Evolutionary conservation across 2,329 filamentous ascomycete genomes (phyloP).

Genomic region (Phoma sp.): DNA sequence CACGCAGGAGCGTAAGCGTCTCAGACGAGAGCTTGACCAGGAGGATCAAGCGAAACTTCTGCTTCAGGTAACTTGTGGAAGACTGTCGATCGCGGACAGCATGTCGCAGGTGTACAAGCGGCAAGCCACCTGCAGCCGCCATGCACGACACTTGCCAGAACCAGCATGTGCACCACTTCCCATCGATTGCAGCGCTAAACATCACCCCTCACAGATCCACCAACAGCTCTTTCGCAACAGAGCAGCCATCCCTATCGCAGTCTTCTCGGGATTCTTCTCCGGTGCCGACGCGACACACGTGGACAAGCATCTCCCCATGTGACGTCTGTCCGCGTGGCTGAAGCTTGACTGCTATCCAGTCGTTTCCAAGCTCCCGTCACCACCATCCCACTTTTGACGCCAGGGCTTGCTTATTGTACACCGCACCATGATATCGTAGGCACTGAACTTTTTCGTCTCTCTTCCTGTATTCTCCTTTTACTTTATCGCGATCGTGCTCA

Average conservation of each 20-base stretch:
- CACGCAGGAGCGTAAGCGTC: neutral
- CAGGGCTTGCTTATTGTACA: constrained; percentile 10
- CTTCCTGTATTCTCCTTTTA: neutral
- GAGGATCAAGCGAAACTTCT: neutral
- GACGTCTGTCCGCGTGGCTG: constrained; percentile 18
- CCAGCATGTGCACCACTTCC: constrained; percentile 9
- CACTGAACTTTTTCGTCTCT: neutral
- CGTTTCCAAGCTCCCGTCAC: constrained; percentile 6
- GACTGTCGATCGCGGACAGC: neutral
- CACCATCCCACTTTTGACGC: constrained; percentile 14
- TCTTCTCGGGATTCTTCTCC: constrained; percentile 1
- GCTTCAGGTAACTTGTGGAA: neutral
- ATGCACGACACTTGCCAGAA: constrained; percentile 13
- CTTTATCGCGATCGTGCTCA: neutral
- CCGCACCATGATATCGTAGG: constrained; percentile 10
- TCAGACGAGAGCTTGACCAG: neutral
- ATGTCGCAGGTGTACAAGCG: neutral
- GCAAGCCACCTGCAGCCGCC: constrained; percentile 13
- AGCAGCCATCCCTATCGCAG: constrained; percentile 11
- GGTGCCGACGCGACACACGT: constrained; percentile 7
- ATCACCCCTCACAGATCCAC: constrained; percentile 20
- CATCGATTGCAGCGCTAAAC: constrained; percentile 22
- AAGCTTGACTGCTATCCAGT: constrained; percentile 17
- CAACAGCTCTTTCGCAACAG: constrained; percentile 2
- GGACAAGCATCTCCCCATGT: constrained; percentile 15